Conservation (phyloP, 2,329 filamentous ascomycete genomes). For the Sclerotinia sclerotiorum region DNA sequence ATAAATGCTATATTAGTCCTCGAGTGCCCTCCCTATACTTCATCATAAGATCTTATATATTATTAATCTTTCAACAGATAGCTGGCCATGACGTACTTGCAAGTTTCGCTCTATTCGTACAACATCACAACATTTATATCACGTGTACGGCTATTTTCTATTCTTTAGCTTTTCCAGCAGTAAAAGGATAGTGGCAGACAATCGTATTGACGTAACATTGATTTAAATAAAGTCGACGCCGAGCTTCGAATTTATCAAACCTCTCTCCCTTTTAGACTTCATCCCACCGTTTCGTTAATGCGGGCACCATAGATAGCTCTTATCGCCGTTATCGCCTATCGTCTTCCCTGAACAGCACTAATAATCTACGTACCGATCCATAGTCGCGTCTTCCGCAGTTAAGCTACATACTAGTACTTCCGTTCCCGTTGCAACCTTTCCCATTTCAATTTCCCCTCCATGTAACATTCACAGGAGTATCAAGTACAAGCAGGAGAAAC, state of each 20-base stretch:
- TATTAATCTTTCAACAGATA: too few relatives aligned
- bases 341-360: not conserved
- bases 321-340: slow-evolving; percentile 21
- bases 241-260: too few relatives aligned
- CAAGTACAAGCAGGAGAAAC: not conserved
- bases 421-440: slow-evolving; percentile 7
- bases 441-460: not conserved
- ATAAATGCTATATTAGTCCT: not conserved
- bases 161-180: too few relatives aligned
- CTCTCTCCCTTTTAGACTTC: too few relatives aligned
- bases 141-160: too few relatives aligned
- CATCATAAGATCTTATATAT: too few relatives aligned
- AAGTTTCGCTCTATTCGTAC: too few relatives aligned
- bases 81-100: too few relatives aligned
- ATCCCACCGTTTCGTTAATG: not conserved
- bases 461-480: slow-evolving; percentile 8
- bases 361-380: not conserved
- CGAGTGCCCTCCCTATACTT: not conserved
- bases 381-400: not conserved
- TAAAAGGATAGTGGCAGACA: too few relatives aligned
- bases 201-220: too few relatives aligned
- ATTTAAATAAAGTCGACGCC: too few relatives aligned
- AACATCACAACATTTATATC: too few relatives aligned
- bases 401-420: not conserved
- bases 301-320: not conserved